Conservation (phyloP, 352 stramenopile species). For the Globisporangium okanoganense region DNA sequence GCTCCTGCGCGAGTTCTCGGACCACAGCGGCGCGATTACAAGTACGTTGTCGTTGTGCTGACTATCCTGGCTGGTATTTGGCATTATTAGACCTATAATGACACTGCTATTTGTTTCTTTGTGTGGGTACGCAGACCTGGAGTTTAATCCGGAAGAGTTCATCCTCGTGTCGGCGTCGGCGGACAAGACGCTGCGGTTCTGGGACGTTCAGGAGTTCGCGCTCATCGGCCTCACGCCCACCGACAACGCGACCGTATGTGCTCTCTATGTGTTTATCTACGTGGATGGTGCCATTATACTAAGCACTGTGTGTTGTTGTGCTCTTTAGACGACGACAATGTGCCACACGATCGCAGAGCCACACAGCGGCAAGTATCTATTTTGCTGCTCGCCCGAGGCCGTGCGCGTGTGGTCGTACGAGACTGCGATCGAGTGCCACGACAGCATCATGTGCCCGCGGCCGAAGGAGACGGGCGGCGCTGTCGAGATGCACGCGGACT, state of each 20-base stretch:
- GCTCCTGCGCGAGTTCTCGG: conserved; percentile 67
- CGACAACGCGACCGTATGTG: conserved; percentile 62
- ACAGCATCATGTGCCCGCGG: conserved; percentile 56
- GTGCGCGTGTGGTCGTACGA: conserved; percentile 86
- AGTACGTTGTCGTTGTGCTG: conserved; percentile 13
- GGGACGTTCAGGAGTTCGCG: conserved; percentile 82
- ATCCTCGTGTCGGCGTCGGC: conserved; percentile 75
- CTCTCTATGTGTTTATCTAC: neutral
- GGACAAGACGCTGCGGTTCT: conserved; percentile 81
- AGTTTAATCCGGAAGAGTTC: conserved; percentile 86
- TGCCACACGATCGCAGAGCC: conserved; percentile 73
- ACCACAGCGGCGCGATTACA: conserved; percentile 73
- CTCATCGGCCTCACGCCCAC: conserved; percentile 77
- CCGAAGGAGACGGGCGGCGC: conserved; percentile 43
- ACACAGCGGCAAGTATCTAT: conserved; percentile 75
- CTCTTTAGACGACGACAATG: conserved; percentile 68
- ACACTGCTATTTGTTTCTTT: neutral
- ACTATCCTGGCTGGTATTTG: too few species aligned
- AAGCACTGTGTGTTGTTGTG: neutral
- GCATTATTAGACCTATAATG: too few species aligned
- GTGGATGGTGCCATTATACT: neutral
- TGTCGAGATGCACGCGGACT: conserved; percentile 60
- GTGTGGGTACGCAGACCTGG: conserved; percentile 27
- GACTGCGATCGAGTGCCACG: conserved; percentile 78
- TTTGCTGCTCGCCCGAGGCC: conserved; percentile 71